Base-by-base conservation (phyloP, 441 rosid genomes). In the Sinapis alba region DNA sequence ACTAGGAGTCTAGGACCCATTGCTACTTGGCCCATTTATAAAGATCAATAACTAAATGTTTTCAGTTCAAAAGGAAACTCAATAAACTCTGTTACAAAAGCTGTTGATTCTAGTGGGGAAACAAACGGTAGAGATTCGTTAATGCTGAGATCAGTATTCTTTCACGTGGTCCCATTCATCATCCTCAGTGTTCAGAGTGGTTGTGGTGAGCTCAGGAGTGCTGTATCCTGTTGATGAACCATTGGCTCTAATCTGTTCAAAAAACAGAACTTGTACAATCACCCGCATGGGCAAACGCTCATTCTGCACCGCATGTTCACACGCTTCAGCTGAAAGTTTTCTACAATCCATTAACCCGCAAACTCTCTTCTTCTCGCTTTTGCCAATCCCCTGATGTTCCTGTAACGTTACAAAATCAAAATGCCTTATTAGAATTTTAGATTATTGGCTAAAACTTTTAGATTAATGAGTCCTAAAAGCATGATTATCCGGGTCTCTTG, bases 181-280 rank as follows among this genome's bases (percentile, higher is more conserved):
- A 28, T 69, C 75, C 1, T 77, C 72, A 6, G 76, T 77, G 63
- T 71, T 71, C 3, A 86, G 79, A 69, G 88, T 86, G 5, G 88
- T 87, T 5, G 92, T 86, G 0, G 85, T 84, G 30, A 89, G 78
- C 65, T 87, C 88, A 3, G 90, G 87, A 0, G 91, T 85, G 79
- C 75, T 81, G 74, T 60, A 78, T 27, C 82, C 88, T 2, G 87
- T 82, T 13, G 86, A 73, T 67, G 93, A 74, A 26, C 77, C 73
- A 66, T 72, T 72, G 38, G 86, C 88, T 75, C 88, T 75, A 3
- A 82, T 60, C 79, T 85, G 91, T 74, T 89, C 91, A 12, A 89
- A 89, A 84, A 86, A 89, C 65, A 89, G 93, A 47, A 87, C 84
- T 65, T 89, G 90, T 65, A 89, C 89, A 12, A 89, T 84, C 9